phyloP scores from a whole-genome alignment of 1,284 basidiomycete genomes.

The Naganishia sp. region DNA sequence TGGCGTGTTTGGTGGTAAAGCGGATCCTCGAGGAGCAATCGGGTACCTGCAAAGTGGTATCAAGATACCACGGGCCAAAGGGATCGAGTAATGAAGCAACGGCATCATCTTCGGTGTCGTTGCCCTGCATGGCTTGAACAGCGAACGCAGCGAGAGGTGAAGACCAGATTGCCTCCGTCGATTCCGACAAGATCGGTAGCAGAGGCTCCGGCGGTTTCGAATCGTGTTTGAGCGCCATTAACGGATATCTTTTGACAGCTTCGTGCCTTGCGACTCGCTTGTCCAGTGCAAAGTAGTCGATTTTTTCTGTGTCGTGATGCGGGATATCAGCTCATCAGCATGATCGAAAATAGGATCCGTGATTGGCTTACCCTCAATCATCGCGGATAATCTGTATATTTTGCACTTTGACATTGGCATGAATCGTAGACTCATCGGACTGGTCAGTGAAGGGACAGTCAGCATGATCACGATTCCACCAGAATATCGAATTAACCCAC shows the following conservation, averaged over 20 bases:
- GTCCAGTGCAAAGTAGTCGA: conserved; percentile 74
- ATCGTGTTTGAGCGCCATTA: conserved; percentile 68
- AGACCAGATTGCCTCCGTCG: conserved; percentile 49
- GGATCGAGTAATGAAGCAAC: conserved; percentile 57
- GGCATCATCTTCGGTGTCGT: conserved; percentile 54
- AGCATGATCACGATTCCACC: no score
- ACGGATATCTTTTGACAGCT: conserved; percentile 64
- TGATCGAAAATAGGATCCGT: conserved; percentile 7
- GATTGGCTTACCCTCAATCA: conserved; percentile 71
- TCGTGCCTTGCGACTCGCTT: conserved; percentile 75
- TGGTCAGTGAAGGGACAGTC: conserved; percentile 23
- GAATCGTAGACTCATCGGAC: conserved; percentile 75
- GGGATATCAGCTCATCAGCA: no score
- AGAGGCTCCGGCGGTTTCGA: conserved; percentile 56
- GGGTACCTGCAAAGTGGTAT: conserved; percentile 53
- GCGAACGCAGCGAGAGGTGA: conserved; percentile 56
- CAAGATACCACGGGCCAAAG: conserved; percentile 61
- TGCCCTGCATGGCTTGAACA: conserved; percentile 41
- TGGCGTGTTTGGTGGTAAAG: conserved; percentile 79
- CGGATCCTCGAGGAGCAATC: conserved; percentile 61
- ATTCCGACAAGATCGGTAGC: conserved; percentile 59
- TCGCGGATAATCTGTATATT: conserved; percentile 72
- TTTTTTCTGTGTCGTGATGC: conserved; percentile 61
- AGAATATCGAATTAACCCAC: no score
- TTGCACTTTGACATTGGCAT: conserved; percentile 83